Conservation (phyloP, 2,329 filamentous ascomycete genomes). For the Fusarium sp. region DNA sequence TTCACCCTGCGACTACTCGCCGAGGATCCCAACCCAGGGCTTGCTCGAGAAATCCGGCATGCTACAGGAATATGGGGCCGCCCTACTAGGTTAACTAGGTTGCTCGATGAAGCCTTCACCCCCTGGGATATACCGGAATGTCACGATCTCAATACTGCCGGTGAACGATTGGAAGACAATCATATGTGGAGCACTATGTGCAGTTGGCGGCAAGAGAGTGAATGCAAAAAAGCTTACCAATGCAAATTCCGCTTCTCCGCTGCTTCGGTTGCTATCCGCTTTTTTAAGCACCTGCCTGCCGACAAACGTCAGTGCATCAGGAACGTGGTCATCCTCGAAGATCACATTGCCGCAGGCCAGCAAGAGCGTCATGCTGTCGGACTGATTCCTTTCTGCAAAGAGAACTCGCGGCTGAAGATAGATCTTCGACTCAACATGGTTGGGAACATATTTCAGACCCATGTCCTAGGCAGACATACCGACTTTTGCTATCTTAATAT, state of each 20-base stretch:
- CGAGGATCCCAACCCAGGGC: too few relatives aligned
- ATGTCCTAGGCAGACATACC: too few relatives aligned
- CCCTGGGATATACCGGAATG: neutral
- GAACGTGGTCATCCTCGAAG: neutral
- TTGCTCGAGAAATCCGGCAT: neutral
- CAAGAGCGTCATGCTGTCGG: neutral
- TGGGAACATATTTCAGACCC: neutral
- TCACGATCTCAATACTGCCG: neutral
- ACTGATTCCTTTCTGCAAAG: conserved; percentile 2
- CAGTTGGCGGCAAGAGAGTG: too few relatives aligned
- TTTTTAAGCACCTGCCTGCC: neutral
- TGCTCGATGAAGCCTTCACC: neutral
- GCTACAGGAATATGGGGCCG: neutral
- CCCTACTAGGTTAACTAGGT: rapidly evolving
- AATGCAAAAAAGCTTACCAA: neutral
- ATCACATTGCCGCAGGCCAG: neutral
- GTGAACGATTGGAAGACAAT: neutral
- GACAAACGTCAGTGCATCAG: neutral
- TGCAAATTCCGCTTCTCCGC: conserved; percentile 12
- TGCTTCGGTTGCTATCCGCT: neutral
- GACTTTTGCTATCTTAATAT: too few relatives aligned
- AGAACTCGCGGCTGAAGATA: conserved; percentile 5
- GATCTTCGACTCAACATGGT: neutral
- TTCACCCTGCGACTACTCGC: neutral
- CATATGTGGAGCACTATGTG: rapidly evolving